Conservation (phyloP, 495 filamentous ascomycete species). For the Lepraria neglecta region DNA sequence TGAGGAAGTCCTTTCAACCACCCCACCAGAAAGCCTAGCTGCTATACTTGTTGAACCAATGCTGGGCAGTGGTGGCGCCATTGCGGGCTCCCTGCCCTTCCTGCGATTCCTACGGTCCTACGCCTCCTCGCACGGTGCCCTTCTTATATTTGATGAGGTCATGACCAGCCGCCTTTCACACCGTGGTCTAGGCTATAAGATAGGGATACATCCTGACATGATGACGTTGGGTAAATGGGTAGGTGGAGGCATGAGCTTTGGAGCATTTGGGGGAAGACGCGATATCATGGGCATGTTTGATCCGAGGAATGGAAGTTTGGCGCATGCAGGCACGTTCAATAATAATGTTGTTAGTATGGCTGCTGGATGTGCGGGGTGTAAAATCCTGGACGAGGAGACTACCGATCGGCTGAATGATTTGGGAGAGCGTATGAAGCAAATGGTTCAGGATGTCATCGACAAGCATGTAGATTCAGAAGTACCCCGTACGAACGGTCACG, state of each 20-base stretch:
- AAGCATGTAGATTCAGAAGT: neutral
- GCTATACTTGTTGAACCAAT: slow-evolving; percentile 56
- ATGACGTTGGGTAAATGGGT: slow-evolving; percentile 59
- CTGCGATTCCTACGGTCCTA: slow-evolving; percentile 35
- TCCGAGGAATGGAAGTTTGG: slow-evolving; percentile 32
- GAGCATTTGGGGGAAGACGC: slow-evolving; percentile 53
- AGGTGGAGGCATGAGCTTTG: slow-evolving; percentile 57
- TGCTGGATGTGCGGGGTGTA: slow-evolving; percentile 42
- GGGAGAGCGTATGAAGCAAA: slow-evolving; percentile 29
- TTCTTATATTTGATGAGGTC: slow-evolving; percentile 62
- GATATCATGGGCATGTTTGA: slow-evolving; percentile 54
- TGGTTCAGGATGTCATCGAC: slow-evolving; percentile 21
- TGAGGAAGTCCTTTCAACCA: slow-evolving; percentile 19
- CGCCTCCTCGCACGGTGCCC: slow-evolving; percentile 34
- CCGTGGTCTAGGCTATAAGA: slow-evolving; percentile 39
- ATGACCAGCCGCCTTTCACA: slow-evolving; percentile 52
- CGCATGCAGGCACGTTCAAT: slow-evolving; percentile 62
- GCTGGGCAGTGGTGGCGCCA: slow-evolving; percentile 51
- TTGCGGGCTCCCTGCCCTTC: slow-evolving; percentile 42
- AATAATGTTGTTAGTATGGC: slow-evolving; percentile 59
- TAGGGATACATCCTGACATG: slow-evolving; percentile 49
- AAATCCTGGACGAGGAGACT: slow-evolving; percentile 29
- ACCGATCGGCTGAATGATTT: slow-evolving; percentile 27
- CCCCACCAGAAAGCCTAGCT: slow-evolving; percentile 37
- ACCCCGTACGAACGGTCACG: neutral